Conservation (phyloP, 257 asterid species). For the Primulina huaijiensis region DNA sequence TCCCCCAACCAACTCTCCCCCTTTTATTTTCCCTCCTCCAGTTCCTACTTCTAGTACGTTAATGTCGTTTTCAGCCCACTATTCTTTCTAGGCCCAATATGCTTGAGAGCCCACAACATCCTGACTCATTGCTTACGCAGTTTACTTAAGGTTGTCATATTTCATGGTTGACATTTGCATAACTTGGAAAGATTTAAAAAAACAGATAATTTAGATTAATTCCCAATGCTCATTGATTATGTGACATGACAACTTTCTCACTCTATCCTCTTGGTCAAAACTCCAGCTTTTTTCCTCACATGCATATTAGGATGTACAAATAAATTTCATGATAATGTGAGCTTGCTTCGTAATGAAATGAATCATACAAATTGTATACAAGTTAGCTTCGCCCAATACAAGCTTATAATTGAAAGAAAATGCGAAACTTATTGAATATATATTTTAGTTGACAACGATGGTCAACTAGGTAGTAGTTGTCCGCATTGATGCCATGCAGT, state of each 20-base stretch:
- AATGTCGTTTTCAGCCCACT: neutral
- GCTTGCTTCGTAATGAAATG: neutral
- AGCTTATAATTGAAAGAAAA: neutral
- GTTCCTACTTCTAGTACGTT: neutral
- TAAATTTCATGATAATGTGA: neutral
- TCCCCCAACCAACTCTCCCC: neutral
- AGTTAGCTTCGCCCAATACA: neutral
- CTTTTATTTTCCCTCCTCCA: neutral
- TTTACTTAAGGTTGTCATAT: neutral
- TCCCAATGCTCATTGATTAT: neutral
- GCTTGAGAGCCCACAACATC: neutral
- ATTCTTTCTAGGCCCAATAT: neutral
- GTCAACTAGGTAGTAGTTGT: neutral
- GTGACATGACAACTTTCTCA: slow-evolving; percentile 4
- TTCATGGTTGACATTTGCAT: neutral
- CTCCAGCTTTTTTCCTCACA: slow-evolving; percentile 3
- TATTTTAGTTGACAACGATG: neutral
- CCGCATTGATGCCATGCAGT: neutral
- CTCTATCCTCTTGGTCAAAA: neutral
- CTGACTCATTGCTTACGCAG: neutral
- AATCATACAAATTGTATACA: neutral
- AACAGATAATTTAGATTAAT: neutral
- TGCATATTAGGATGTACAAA: neutral
- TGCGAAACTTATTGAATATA: neutral
- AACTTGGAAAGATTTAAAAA: neutral